These are phyloP conservation scores for Candida ficus DNA, from an alignment of 805 yeast genomes.

Conservation along the genomic window DNA sequence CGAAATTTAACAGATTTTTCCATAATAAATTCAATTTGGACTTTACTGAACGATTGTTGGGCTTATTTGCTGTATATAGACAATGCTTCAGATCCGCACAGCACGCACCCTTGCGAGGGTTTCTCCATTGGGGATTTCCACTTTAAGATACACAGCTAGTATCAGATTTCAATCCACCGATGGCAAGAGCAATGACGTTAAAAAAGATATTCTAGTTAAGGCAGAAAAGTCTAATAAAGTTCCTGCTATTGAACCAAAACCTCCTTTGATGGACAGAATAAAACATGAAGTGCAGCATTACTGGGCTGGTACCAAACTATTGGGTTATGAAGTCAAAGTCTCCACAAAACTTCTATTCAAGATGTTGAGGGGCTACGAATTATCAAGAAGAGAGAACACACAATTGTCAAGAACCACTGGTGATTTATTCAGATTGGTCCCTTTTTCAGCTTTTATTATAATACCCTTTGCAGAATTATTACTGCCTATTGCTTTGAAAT, in stretches of 20 bases:
- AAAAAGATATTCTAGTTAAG: not conserved
- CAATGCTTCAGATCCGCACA: not conserved
- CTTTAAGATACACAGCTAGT: not conserved
- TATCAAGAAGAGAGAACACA: slow-evolving; percentile 83
- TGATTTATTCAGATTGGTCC: slow-evolving; percentile 84
- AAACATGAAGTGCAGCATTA: slow-evolving; percentile 89
- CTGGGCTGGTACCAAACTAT: slow-evolving; percentile 92
- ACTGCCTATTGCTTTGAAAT: slow-evolving; percentile 79
- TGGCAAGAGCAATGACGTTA: not conserved
- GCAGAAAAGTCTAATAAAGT: not conserved
- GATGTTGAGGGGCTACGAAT: slow-evolving; percentile 83
- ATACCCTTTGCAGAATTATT: slow-evolving; percentile 93
- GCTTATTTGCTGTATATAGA: no score
- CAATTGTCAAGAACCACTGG: slow-evolving; percentile 84
- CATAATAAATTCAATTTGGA: no score
- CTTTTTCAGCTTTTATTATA: slow-evolving; percentile 84
- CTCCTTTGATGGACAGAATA: slow-evolving; percentile 72
- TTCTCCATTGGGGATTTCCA: not conserved
- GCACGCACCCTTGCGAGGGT: not conserved
- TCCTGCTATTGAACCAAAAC: slow-evolving; percentile 29
- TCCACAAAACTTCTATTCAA: slow-evolving; percentile 77
- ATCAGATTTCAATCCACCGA: slow-evolving; percentile 1
- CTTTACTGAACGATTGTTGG: no score
- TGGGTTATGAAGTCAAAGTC: slow-evolving; percentile 85
- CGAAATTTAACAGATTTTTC: no score